Base-by-base conservation (phyloP, 2,329 filamentous ascomycete species). In the Rutstroemia sydowiana region DNA sequence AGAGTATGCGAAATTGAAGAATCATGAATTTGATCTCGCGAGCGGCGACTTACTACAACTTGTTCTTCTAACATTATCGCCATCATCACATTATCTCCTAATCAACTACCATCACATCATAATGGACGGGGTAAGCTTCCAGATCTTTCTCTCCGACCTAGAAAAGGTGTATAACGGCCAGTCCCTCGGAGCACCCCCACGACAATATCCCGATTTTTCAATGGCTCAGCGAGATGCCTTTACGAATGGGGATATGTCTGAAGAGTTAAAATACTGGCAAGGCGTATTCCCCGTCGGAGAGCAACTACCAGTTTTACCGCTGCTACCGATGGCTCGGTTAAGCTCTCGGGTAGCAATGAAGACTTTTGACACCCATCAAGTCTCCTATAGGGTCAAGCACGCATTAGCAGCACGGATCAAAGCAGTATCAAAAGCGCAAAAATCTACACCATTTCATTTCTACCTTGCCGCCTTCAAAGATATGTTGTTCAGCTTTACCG, bases 71-170 rank as follows among this genome's bases (percentile, higher is more conserved):
- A 61, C 69, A 0, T 59, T 65, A 10, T 66, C 64, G 0, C 54
- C 61, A 1, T 62, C 61, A 0, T 48, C 55, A 1, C 70, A 75
- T 52, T 70, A 64, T 56, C 53, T 78, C 3, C 36, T 80, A 0
- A 43, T 79, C 5, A 63, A 64, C 1, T 68, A 66, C 42, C 75
- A 78, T 53, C 75, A 78, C 56, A 77, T 79, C 34, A 62, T 68
- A 31, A 69, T 79, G 66, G 77, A 80, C 55, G 74, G 71, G 1
- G 54, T 70, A 34, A 73, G 73, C 41, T 69, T 69, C 3, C 56
- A 71, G 9, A 56, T 77, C 2, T 63, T 79, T 16, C 51, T 75
- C 3, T 8, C 6, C 3, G 42, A 45, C 5, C n/a, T 47, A 8
- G 11, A 41, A 18, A 18, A 16, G 4, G 13, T 3, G 16, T 45